phyloP scores from a whole-genome alignment of 495 filamentous ascomycete species.

The Daldinia loculata region DNA sequence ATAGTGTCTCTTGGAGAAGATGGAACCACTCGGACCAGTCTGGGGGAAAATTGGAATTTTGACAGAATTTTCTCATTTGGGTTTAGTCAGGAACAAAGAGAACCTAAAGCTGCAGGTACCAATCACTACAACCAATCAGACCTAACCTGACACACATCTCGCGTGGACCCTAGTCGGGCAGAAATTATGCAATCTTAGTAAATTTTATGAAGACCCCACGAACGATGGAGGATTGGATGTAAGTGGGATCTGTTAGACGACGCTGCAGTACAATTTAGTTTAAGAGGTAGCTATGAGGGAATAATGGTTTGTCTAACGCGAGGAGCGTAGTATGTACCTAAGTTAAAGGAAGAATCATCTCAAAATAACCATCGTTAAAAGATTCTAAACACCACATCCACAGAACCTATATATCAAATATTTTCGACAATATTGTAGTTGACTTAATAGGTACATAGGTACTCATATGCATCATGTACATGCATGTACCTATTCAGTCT shows the following conservation, averaged over 20 bases:
- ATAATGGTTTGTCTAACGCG: slow-evolving; percentile 7
- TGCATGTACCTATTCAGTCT: not conserved
- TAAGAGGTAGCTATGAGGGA: slow-evolving; percentile 4
- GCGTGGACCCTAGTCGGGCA: slow-evolving; percentile 20
- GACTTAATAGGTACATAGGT: not conserved
- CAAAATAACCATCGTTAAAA: slow-evolving; percentile 15
- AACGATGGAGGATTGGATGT: slow-evolving; percentile 4
- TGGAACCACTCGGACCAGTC: slow-evolving; percentile 34
- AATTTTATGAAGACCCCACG: slow-evolving; percentile 29
- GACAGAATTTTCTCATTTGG: slow-evolving; percentile 8
- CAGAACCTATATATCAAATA: not conserved
- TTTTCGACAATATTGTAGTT: not conserved
- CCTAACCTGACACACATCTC: not conserved
- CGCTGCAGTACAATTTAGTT: not conserved
- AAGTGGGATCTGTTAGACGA: slow-evolving; percentile 1
- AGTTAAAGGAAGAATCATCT: not conserved
- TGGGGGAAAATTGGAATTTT: slow-evolving; percentile 38
- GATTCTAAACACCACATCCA: not conserved
- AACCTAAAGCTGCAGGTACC: slow-evolving; percentile 37
- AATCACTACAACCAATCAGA: slow-evolving; percentile 25
- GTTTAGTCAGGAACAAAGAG: slow-evolving; percentile 34
- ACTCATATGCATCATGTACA: not conserved
- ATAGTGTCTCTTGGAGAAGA: slow-evolving; percentile 11
- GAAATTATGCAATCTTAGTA: slow-evolving; percentile 42
- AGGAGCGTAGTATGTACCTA: too few relatives aligned